phyloP scores from a whole-genome alignment of 306 rosid genomes.

The Corylus heterophylla region DNA sequence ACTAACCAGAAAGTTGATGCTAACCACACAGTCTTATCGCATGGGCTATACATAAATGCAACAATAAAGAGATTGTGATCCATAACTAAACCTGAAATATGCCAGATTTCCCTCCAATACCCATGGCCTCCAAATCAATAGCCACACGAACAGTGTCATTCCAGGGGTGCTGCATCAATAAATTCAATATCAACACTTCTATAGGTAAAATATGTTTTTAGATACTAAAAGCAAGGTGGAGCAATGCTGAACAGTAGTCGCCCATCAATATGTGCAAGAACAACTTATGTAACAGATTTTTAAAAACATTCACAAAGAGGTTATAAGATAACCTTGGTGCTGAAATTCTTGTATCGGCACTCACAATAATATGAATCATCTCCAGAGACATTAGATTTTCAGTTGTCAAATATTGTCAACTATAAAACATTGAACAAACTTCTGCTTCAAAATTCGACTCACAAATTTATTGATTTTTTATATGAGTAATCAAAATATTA shows the following conservation, averaged over 20 bases:
- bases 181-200: constrained; percentile 24
- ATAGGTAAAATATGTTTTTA: constrained; percentile 13
- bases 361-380: background rate
- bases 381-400: background rate
- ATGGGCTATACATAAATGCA: constrained; percentile 6
- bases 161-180: constrained; percentile 88
- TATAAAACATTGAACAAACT: background rate
- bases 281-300: background rate
- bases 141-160: constrained; percentile 70
- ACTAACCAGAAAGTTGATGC: background rate
- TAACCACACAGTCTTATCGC: constrained; percentile 16
- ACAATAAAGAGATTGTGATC: constrained; percentile 18
- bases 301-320: background rate
- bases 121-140: constrained; percentile 97
- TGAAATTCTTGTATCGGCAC: background rate
- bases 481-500: too few relatives aligned
- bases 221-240: constrained; percentile 10
- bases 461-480: too few relatives aligned
- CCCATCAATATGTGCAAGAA: background rate
- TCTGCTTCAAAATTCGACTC: background rate
- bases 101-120: constrained; percentile 90
- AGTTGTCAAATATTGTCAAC: background rate
- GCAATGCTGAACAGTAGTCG: background rate
- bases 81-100: constrained; percentile 83
- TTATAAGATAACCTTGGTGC: background rate